Evolutionary conservation across 2,329 filamentous ascomycete genomes (phyloP).

Genomic region (Botrytis tulipae): DNA sequence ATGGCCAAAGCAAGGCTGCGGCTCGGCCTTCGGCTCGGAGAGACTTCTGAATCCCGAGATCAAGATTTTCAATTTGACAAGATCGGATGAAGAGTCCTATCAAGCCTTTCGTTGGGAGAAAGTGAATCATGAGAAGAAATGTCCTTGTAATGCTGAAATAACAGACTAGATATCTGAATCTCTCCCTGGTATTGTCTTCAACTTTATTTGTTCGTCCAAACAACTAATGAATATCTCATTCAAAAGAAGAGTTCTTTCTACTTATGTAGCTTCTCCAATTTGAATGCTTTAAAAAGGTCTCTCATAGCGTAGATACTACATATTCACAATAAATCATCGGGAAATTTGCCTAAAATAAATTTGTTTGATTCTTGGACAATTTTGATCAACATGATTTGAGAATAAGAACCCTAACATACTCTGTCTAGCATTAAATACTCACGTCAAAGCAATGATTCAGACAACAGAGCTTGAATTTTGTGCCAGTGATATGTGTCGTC

Average conservation of each 20-base stretch:
- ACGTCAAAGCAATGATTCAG: not conserved
- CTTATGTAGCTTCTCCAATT: not conserved
- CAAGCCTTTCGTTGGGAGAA: not conserved
- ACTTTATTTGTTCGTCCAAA: not conserved
- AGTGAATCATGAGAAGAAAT: not conserved
- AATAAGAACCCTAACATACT: accelerated
- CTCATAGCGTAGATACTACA: accelerated
- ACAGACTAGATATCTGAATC: not conserved
- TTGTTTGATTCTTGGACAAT: not conserved
- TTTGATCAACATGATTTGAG: not conserved
- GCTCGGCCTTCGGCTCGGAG: not conserved
- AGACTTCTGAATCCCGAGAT: not conserved
- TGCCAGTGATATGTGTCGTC: not conserved
- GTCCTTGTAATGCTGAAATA: not conserved
- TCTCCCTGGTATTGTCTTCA: not conserved
- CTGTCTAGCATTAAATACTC: not conserved
- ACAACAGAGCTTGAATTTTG: not conserved
- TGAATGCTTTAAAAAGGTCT: not conserved
- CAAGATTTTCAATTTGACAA: not conserved
- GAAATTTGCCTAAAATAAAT: not conserved
- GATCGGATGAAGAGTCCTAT: not conserved
- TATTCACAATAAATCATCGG: not conserved
- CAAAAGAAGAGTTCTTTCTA: not conserved
- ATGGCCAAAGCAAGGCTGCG: not conserved
- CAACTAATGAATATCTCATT: not conserved